phyloP scores from a whole-genome alignment of 495 filamentous ascomycete species.

The Talaromyces adpressus region DNA sequence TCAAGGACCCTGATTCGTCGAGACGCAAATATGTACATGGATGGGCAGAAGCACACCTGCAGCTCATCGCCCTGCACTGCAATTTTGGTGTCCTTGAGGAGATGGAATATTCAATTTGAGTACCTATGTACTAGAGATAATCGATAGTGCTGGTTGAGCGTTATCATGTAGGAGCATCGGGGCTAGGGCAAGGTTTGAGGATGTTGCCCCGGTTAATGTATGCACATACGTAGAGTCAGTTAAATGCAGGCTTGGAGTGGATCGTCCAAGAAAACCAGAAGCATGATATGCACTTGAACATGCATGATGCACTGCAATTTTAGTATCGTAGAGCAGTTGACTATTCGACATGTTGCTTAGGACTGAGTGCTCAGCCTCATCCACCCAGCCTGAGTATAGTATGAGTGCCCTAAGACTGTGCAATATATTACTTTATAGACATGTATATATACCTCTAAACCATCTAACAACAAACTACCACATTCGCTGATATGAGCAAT shows the following conservation, averaged over 20 bases:
- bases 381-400: background rate
- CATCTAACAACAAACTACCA: constrained; percentile 9
- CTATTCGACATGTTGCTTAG: background rate
- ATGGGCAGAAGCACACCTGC: background rate
- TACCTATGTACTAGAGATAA: background rate
- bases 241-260: background rate
- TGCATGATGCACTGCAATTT: background rate
- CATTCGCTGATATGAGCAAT: constrained; percentile 1
- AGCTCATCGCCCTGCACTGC: background rate
- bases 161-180: background rate
- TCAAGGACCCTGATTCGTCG: background rate
- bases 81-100: background rate
- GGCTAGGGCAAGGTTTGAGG: background rate
- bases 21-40: background rate
- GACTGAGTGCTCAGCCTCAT: background rate
- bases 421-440: constrained; percentile 8
- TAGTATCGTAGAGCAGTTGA: background rate
- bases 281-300: too few relatives aligned
- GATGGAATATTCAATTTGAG: background rate
- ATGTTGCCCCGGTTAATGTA: background rate
- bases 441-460: constrained; percentile 1
- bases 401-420: background rate
- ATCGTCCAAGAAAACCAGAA: too few relatives aligned
- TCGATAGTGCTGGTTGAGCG: background rate
- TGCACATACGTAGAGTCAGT: too few relatives aligned